phyloP scores from a whole-genome alignment of 345 rosid genomes.

The Lagerstroemia speciosa region DNA sequence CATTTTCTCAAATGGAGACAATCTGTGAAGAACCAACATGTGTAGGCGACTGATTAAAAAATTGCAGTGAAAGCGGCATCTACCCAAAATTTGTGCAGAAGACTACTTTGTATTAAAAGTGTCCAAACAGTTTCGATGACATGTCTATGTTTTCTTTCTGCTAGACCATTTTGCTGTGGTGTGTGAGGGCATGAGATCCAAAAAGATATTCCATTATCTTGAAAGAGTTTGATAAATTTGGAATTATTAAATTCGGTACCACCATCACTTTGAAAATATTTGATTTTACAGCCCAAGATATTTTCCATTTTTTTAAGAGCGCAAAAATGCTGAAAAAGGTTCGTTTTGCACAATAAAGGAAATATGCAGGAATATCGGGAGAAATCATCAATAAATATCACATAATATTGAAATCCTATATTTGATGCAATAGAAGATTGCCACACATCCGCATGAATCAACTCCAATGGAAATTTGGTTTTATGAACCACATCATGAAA shows the following conservation, averaged over 20 bases:
- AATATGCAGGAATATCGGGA: neutral
- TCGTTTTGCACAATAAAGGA: neutral
- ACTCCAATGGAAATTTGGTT: neutral
- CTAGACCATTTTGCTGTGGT: neutral
- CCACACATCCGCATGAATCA: neutral
- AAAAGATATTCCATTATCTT: neutral
- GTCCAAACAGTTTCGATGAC: too few relatives aligned
- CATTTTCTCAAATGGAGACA: too few relatives aligned
- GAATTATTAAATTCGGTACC: neutral
- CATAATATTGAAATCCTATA: neutral
- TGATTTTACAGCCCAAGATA: neutral
- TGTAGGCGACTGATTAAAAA: neutral
- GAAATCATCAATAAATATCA: neutral
- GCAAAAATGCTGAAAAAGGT: too few relatives aligned
- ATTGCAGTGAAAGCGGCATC: too few relatives aligned
- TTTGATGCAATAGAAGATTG: neutral
- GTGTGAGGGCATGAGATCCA: neutral
- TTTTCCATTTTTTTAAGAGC: neutral
- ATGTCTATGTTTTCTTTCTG: neutral
- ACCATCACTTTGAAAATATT: neutral
- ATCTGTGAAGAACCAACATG: too few relatives aligned
- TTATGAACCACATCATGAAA: neutral
- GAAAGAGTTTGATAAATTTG: neutral
- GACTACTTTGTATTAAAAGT: too few relatives aligned
- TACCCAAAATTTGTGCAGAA: too few relatives aligned